A percentile compares a stretch with the other conserved stretches of the same genome.
phyloP scores from a whole-genome alignment of 441 rosid species.

The Macaranga tanarius region DNA sequence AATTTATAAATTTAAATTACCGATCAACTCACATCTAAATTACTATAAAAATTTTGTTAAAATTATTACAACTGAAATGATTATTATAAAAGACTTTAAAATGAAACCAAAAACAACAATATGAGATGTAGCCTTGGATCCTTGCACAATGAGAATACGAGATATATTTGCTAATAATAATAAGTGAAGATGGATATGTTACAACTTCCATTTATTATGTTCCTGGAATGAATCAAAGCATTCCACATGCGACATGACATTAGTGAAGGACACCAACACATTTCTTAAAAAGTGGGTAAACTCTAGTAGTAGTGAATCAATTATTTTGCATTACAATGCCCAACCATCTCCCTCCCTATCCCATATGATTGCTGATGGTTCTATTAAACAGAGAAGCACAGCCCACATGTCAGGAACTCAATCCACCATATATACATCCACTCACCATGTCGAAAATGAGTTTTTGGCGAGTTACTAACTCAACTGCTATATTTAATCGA shows the following conservation, averaged over 20 bases:
- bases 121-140: neutral
- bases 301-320: constrained; percentile 11
- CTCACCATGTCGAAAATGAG: neutral
- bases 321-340: constrained; percentile 7
- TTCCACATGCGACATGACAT: constrained; percentile 23
- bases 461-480: too few relatives aligned
- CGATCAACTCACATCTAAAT: too few relatives aligned
- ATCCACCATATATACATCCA: too few relatives aligned
- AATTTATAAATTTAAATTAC: too few relatives aligned
- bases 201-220: neutral
- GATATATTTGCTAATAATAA: neutral
- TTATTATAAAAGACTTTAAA: neutral
- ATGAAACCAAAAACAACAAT: neutral
- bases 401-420: too few relatives aligned
- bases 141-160: neutral
- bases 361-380: neutral
- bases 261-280: constrained; percentile 7
- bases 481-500: too few relatives aligned
- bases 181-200: neutral
- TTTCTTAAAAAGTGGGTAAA: constrained; percentile 14
- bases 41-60: too few relatives aligned
- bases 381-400: neutral
- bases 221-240: neutral
- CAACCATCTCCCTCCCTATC: neutral
- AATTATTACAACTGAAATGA: too few relatives aligned